phyloP scores from a whole-genome alignment of 2,329 filamentous ascomycete genomes.

The Paramyrothecium roridum region DNA sequence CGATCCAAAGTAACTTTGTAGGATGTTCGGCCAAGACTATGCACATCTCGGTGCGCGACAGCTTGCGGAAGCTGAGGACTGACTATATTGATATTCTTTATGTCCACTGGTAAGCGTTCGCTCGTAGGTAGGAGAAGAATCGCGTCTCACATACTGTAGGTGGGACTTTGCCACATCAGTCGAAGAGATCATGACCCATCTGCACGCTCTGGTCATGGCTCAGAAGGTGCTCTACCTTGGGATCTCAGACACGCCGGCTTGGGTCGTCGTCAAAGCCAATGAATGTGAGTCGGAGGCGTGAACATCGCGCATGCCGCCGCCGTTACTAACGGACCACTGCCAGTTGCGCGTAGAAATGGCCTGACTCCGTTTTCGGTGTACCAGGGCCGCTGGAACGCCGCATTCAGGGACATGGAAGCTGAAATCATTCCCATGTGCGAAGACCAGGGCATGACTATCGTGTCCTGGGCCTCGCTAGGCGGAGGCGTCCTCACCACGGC shows the following conservation, averaged over 20 bases:
- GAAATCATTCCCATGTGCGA: constrained; percentile 29
- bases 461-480: constrained; percentile 27
- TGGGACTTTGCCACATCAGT: constrained; percentile 21
- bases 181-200: constrained; percentile 20
- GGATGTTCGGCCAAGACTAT: constrained; percentile 36
- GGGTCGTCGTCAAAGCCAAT: constrained; percentile 24
- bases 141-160: neutral
- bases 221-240: constrained; percentile 27
- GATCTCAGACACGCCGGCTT: constrained; percentile 24
- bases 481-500: constrained; percentile 1
- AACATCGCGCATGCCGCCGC: neutral
- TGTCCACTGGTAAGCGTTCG: constrained; percentile 17
- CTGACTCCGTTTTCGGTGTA: constrained; percentile 22
- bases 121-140: no score
- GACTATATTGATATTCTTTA: constrained; percentile 28
- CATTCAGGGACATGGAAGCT: constrained; percentile 21
- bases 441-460: constrained; percentile 41
- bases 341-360: constrained; percentile 20
- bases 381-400: constrained; percentile 23
- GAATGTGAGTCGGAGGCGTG: constrained; percentile 2
- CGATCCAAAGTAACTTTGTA: constrained; percentile 23
- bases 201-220: constrained; percentile 17
- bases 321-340: neutral
- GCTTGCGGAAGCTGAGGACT: constrained; percentile 35
- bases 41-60: constrained; percentile 34